phyloP scores from a whole-genome alignment of 2,329 filamentous ascomycete species.

The Blastomyces gilchristii region DNA sequence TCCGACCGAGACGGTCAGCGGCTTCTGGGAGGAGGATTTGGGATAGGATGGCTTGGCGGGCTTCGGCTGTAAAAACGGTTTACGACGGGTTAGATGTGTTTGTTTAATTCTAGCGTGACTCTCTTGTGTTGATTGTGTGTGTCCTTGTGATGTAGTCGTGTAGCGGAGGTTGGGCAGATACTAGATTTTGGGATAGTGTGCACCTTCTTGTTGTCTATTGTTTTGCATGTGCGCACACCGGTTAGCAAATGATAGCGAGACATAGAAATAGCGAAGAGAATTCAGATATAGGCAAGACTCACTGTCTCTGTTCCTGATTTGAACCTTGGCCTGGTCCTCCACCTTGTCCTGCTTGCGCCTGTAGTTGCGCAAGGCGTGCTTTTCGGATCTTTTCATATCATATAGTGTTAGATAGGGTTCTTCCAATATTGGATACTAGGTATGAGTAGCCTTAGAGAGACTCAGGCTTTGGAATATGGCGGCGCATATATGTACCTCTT shows the following conservation, averaged over 20 bases:
- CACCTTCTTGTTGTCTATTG: conserved; percentile 39
- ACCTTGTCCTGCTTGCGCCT: conserved; percentile 55
- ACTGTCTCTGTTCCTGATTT: conserved; percentile 54
- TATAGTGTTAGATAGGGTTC: neutral
- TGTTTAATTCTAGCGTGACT: neutral
- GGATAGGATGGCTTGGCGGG: conserved; percentile 51
- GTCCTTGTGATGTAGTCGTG: conserved; percentile 3
- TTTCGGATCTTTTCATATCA: conserved; percentile 59
- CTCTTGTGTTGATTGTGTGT: neutral
- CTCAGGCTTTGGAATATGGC: neutral
- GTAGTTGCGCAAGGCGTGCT: conserved; percentile 87
- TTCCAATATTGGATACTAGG: neutral
- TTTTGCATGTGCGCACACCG: neutral
- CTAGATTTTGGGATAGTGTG: neutral
- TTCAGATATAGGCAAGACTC: conserved; percentile 22
- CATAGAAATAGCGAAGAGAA: neutral
- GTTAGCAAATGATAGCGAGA: conserved; percentile 6
- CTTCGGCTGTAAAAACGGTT: conserved; percentile 21
- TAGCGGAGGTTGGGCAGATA: neutral
- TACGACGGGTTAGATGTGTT: neutral
- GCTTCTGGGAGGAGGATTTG: conserved; percentile 95
- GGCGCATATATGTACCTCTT: conserved; percentile 41
- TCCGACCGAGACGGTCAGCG: conserved; percentile 83
- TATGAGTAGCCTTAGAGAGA: neutral
- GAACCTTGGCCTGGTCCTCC: conserved; percentile 39